phyloP scores from a whole-genome alignment of 139 green algal genomes.

The Edaphochlamys debaryana region DNA sequence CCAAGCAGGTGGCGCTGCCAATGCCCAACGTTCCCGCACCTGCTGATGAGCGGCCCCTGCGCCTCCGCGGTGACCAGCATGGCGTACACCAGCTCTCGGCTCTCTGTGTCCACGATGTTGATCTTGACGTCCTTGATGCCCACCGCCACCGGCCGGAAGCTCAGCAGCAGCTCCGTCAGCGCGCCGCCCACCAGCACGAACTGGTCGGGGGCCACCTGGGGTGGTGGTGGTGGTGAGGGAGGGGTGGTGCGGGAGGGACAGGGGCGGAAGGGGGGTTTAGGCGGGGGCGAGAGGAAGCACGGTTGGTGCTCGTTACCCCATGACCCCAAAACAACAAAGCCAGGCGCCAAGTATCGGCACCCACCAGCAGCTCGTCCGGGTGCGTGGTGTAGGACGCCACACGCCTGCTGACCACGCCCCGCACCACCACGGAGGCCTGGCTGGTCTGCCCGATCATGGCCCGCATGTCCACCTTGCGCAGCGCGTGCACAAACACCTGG shows the following conservation, averaged over 20 bases:
- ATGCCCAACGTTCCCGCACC: neutral
- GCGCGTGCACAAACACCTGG: conserved; percentile 68
- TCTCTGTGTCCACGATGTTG: conserved; percentile 69
- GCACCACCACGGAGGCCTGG: conserved; percentile 61
- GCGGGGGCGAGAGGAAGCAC: neutral
- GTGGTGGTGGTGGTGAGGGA: no score
- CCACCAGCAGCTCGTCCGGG: conserved; percentile 68
- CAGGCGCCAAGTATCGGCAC: no score
- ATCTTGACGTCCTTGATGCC: conserved; percentile 66
- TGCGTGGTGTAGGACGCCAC: conserved; percentile 65
- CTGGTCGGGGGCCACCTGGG: conserved; percentile 53
- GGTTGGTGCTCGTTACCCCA: no score
- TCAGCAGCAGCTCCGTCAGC: conserved; percentile 63
- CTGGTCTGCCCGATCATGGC: conserved; percentile 68
- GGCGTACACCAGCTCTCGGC: conserved; percentile 64
- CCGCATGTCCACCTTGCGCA: conserved; percentile 71
- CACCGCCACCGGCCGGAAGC: conserved; percentile 56
- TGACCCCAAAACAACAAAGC: neutral
- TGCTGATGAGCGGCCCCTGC: conserved; percentile 48
- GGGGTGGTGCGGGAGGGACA: neutral
- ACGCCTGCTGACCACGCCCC: conserved; percentile 50
- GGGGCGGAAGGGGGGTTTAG: no score
- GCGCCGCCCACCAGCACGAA: conserved; percentile 63
- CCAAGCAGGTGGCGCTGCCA: no score
- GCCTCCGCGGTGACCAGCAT: conserved; percentile 65